These are phyloP conservation scores for Agrocybe pediades DNA, from an alignment of 768 basidiomycete genomes.

Conservation along the genomic window DNA sequence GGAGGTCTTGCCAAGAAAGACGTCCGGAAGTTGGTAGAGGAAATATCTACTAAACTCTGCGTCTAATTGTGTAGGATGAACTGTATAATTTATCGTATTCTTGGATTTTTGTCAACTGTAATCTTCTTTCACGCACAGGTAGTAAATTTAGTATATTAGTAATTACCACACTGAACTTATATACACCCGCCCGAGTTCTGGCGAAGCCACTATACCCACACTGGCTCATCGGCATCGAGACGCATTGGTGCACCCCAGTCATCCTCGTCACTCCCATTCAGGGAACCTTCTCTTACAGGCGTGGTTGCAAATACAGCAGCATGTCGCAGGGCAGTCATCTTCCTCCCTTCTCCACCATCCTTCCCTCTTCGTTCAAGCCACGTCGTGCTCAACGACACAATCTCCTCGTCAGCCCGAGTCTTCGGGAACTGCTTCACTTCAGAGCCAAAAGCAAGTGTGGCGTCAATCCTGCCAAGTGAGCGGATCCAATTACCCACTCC, in stretches of 20 bases:
- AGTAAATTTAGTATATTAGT: no score
- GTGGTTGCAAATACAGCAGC: constrained; percentile 44
- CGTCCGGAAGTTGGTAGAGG: constrained; percentile 61
- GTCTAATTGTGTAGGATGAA: no score
- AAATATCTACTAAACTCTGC: constrained; percentile 56
- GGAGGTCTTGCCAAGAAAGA: constrained; percentile 65
- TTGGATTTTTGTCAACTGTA: no score
- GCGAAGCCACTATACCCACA: constrained; percentile 9
- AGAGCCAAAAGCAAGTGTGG: constrained; percentile 40
- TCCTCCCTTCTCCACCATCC: constrained; percentile 13
- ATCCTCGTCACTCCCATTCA: background rate
- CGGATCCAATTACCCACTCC: constrained; percentile 59
- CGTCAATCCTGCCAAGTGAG: constrained; percentile 47
- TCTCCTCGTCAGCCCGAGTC: constrained; percentile 36
- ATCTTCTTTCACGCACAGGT: no score
- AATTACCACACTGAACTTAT: no score
- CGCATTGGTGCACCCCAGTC: constrained; percentile 28
- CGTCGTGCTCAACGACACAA: constrained; percentile 29
- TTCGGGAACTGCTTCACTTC: constrained; percentile 40
- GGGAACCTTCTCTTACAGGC: constrained; percentile 37
- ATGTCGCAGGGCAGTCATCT: constrained; percentile 47
- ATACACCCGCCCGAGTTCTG: no score
- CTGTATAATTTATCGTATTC: no score
- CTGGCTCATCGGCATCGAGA: constrained; percentile 26
- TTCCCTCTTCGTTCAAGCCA: constrained; percentile 25